Conservation (phyloP, 768 basidiomycete species). For the Rhodotorula babjevae region DNA sequence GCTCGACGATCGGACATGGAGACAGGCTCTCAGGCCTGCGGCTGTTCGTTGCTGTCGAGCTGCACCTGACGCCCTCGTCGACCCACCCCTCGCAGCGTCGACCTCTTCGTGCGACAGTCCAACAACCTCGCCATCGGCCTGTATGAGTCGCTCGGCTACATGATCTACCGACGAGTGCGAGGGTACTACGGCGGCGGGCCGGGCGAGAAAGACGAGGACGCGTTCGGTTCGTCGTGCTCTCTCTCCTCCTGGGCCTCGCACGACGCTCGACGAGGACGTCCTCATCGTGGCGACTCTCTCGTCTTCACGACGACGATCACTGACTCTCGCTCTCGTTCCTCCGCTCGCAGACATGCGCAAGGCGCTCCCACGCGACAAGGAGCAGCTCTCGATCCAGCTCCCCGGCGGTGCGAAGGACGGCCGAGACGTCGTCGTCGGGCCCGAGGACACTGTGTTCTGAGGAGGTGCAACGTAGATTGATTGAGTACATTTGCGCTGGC, state of each 20-base stretch:
- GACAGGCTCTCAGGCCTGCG: too few species aligned
- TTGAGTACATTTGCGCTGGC: too few species aligned
- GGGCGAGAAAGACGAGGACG: conserved; percentile 80
- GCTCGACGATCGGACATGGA: too few species aligned
- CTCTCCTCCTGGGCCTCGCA: background rate
- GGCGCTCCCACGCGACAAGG: conserved; percentile 49
- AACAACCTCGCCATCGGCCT: conserved; percentile 64
- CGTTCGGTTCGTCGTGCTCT: conserved; percentile 65
- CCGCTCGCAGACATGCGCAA: conserved; percentile 52
- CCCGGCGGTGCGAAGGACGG: conserved; percentile 21
- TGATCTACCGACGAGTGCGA: conserved; percentile 80
- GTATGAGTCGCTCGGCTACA: conserved; percentile 91
- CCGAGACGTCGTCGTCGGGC: conserved; percentile 19
- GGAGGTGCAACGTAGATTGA: background rate
- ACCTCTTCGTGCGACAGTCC: conserved; percentile 74
- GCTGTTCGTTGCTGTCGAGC: too few species aligned
- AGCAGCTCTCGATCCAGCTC: conserved; percentile 33
- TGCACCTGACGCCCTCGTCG: too few species aligned
- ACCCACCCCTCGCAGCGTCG: conserved; percentile 59
- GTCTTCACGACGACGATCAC: too few species aligned
- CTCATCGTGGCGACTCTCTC: too few species aligned
- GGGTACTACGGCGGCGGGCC: conserved; percentile 85
- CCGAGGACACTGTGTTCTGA: conserved; percentile 34
- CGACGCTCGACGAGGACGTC: background rate
- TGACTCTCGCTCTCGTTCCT: background rate